Evolutionary conservation across 148 eudicot species (phyloP).

Genomic region (Talinum fruticosum): DNA sequence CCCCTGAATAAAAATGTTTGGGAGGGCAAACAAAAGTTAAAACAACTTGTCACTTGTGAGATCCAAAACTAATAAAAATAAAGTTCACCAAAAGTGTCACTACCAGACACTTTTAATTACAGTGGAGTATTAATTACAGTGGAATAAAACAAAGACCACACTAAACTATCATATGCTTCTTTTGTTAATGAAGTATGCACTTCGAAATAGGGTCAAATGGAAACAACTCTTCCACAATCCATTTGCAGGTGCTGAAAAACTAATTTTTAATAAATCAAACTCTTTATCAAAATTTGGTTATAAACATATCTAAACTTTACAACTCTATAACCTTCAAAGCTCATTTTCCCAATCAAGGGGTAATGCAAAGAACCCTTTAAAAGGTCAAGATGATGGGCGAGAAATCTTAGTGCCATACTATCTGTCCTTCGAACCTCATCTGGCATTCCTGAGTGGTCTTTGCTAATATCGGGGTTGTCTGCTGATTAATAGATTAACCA

Average conservation of each 20-base stretch:
- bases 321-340: no score
- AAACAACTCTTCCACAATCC: neutral
- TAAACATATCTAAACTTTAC: no score
- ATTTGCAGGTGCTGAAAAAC: neutral
- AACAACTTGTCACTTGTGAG: neutral
- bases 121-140: no score
- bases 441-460: neutral
- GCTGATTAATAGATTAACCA: neutral
- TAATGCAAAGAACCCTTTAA: neutral
- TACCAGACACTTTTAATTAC: neutral
- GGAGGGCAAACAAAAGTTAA: neutral
- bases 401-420: neutral
- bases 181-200: neutral
- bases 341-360: neutral
- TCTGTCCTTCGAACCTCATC: neutral
- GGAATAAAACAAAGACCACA: neutral
- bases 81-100: neutral
- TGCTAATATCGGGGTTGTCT: neutral
- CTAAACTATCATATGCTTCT: neutral
- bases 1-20: constrained; percentile 43
- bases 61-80: neutral
- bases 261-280: neutral
- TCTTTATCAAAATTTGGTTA: no score
- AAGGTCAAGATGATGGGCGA: neutral
- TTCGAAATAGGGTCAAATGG: neutral